Evolutionary conservation across 1,139 yeast genomes (phyloP).

Genomic region (Kodamaea sp.): DNA sequence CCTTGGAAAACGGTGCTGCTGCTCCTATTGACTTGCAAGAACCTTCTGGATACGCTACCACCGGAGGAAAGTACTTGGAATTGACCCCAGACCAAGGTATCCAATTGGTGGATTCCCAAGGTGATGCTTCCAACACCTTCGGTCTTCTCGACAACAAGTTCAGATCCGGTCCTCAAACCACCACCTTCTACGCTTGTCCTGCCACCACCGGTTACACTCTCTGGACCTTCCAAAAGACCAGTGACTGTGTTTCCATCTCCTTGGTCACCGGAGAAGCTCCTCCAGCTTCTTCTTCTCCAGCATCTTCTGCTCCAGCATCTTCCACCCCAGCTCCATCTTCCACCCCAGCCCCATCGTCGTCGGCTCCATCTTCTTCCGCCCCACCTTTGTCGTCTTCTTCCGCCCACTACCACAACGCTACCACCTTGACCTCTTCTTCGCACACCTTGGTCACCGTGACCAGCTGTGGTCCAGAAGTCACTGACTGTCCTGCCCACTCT

Average conservation of each 20-base stretch:
- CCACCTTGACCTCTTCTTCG: slow-evolving; percentile 8
- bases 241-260: slow-evolving; percentile 17
- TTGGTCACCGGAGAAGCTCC: slow-evolving; percentile 11
- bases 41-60: slow-evolving; percentile 30
- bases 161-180: slow-evolving; percentile 21
- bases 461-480: slow-evolving; percentile 15
- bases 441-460: slow-evolving; percentile 17
- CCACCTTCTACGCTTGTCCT: slow-evolving; percentile 29
- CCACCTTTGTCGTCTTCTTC: slow-evolving; percentile 7
- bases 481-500: slow-evolving; percentile 18
- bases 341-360: slow-evolving; percentile 10
- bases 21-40: slow-evolving; percentile 28
- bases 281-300: slow-evolving; percentile 3
- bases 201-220: slow-evolving; percentile 12
- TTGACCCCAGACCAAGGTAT: slow-evolving; percentile 17
- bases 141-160: slow-evolving; percentile 29
- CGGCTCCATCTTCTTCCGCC: slow-evolving; percentile 6
- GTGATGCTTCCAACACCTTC: slow-evolving; percentile 28
- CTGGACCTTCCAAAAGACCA: slow-evolving; percentile 16
- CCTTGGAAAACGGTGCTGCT: slow-evolving; percentile 20
- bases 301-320: slow-evolving; percentile 6
- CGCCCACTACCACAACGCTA: slow-evolving; percentile 5
- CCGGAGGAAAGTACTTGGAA: slow-evolving; percentile 22
- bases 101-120: slow-evolving; percentile 11
- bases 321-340: slow-evolving; percentile 9